phyloP scores from a whole-genome alignment of 2,329 filamentous ascomycete species.

The Pyricularia pennisetigena region DNA sequence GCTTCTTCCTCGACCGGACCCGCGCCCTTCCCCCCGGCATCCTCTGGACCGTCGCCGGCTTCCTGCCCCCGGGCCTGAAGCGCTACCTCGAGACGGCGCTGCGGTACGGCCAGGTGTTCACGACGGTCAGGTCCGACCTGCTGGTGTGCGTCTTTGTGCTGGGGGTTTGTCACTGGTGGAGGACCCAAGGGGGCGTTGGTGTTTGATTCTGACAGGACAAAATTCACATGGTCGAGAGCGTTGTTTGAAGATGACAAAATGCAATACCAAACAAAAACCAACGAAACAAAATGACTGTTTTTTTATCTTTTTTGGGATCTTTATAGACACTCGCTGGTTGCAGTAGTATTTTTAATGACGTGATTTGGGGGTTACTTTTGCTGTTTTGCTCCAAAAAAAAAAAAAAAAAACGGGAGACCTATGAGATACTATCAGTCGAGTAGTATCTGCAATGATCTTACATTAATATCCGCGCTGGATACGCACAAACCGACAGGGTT shows the following conservation, averaged over 20 bases:
- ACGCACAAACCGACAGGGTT: too few relatives aligned
- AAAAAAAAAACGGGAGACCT: too few relatives aligned
- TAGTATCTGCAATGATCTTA: too few relatives aligned
- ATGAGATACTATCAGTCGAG: too few relatives aligned
- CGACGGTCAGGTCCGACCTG: constrained; percentile 63
- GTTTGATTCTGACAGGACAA: background rate
- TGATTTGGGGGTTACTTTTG: too few relatives aligned
- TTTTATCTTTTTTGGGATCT: too few relatives aligned
- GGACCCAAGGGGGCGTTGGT: background rate
- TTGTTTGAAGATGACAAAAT: background rate
- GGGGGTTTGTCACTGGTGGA: constrained; percentile 44
- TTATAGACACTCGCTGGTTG: background rate
- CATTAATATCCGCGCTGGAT: too few relatives aligned
- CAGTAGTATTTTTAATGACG: background rate
- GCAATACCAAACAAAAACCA: background rate
- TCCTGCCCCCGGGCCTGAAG: constrained; percentile 55
- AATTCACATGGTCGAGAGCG: background rate
- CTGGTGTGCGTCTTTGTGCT: constrained; percentile 69
- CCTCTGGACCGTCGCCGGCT: constrained; percentile 50
- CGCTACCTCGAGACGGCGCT: constrained; percentile 51
- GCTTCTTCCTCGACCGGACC: constrained; percentile 57
- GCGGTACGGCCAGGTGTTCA: constrained; percentile 61
- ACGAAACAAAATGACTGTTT: too few relatives aligned
- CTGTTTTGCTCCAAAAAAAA: background rate
- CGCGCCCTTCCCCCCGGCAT: constrained; percentile 46